Conservation (phyloP, 2,329 filamentous ascomycete genomes). For the Xylariaceae sp. region DNA sequence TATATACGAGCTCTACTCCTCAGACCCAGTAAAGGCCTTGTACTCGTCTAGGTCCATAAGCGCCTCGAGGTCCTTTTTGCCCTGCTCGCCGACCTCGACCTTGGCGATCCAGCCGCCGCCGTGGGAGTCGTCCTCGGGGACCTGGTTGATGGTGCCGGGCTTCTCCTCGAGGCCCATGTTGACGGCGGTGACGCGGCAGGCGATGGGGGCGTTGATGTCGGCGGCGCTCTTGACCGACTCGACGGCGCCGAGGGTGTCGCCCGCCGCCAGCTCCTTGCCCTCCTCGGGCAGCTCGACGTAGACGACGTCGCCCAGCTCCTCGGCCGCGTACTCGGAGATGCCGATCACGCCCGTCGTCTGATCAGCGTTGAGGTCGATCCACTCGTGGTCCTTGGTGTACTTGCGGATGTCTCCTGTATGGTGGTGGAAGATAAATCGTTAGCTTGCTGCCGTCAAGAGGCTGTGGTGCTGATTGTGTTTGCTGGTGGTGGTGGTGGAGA, state of each 20-base stretch:
- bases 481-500: slow-evolving; percentile 1
- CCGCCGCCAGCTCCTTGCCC: slow-evolving; percentile 64
- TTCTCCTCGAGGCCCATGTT: slow-evolving; percentile 78
- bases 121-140: slow-evolving; percentile 71
- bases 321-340: slow-evolving; percentile 86
- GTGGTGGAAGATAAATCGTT: no score
- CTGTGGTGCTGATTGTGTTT: slow-evolving; percentile 6
- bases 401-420: slow-evolving; percentile 62
- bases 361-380: slow-evolving; percentile 84
- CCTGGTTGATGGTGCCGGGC: slow-evolving; percentile 82
- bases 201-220: slow-evolving; percentile 87
- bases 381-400: slow-evolving; percentile 98
- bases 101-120: slow-evolving; percentile 90
- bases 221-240: slow-evolving; percentile 99
- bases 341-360: slow-evolving; percentile 77
- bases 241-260: slow-evolving; percentile 87
- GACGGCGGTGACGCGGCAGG: slow-evolving; percentile 68
- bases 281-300: slow-evolving; percentile 87
- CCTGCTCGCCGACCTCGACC: slow-evolving; percentile 68
- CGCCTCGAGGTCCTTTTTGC: slow-evolving; percentile 62
- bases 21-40: slow-evolving; percentile 60
- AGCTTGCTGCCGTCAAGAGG: no score
- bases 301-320: slow-evolving; percentile 92
- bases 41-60: slow-evolving; percentile 79
- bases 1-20: slow-evolving; percentile 21